A percentile compares a stretch with the other conserved stretches of the same genome.
Conservation (phyloP, 2,329 filamentous ascomycete species). For the Xylaria sp. region DNA sequence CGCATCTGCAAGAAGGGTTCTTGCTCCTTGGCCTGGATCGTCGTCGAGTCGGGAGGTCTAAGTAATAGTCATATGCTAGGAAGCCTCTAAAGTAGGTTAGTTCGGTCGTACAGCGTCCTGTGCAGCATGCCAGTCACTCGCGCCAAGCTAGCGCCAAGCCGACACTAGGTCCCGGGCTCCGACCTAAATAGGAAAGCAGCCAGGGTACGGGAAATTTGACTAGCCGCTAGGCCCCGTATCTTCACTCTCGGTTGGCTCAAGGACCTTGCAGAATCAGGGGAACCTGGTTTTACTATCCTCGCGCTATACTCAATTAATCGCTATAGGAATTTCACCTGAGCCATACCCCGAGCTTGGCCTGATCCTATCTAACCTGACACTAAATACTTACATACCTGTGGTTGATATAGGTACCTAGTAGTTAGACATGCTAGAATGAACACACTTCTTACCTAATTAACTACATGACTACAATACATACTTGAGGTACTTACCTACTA, state of each 20-base stretch:
- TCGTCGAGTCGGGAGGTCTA: constrained; percentile 9
- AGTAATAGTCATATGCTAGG: too few species aligned
- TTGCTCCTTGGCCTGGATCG: constrained; percentile 18
- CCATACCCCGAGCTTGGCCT: too few species aligned
- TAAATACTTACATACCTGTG: too few species aligned
- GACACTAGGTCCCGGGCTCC: constrained; percentile 1
- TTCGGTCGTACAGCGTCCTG: not conserved
- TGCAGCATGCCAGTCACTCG: not conserved
- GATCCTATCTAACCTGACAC: too few species aligned
- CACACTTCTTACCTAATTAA: too few species aligned
- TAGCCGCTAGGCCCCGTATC: constrained; percentile 7
- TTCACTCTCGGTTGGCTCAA: not conserved
- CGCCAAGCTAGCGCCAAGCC: constrained; percentile 13
- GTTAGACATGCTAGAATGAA: too few species aligned
- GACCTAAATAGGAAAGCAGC: constrained; percentile 32
- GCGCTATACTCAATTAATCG: not conserved
- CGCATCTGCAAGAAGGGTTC: constrained; percentile 32
- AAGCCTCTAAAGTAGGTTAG: not conserved
- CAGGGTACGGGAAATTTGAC: constrained; percentile 36
- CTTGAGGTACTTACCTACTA: too few species aligned
- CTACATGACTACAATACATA: too few species aligned
- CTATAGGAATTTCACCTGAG: too few species aligned
- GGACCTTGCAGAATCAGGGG: constrained; percentile 26
- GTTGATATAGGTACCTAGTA: too few species aligned
- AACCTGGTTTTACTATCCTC: not conserved